phyloP scores from a whole-genome alignment of 208 protist genomes.

The Acanthamoeba pearcei region DNA sequence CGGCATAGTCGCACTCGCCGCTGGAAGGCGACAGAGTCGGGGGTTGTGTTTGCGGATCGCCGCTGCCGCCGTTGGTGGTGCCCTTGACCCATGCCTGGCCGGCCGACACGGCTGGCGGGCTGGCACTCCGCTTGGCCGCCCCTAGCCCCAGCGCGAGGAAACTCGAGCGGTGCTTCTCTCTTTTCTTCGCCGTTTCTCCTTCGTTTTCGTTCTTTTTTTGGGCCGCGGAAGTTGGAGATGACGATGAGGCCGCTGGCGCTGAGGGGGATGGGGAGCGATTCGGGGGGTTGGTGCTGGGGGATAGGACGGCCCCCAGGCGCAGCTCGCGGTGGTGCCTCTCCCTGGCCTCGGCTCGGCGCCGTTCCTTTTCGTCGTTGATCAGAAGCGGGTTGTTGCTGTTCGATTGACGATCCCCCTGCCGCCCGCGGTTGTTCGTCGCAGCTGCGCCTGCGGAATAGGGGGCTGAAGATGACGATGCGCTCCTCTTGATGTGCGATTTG shows the following conservation, averaged over 20 bases:
- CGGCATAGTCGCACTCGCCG: not conserved
- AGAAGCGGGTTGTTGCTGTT: not conserved
- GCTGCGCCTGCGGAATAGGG: not conserved
- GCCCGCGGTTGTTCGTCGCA: not conserved
- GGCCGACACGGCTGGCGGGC: not conserved
- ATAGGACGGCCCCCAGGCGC: not conserved
- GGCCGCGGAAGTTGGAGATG: not conserved
- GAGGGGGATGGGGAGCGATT: not conserved
- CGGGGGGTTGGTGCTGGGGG: not conserved
- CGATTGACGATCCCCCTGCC: not conserved
- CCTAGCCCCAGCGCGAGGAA: not conserved
- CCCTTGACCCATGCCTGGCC: not conserved
- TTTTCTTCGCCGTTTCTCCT: not conserved
- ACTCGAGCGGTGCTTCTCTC: not conserved
- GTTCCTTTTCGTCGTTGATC: not conserved
- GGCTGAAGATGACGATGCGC: not conserved
- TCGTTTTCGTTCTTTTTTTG: not conserved
- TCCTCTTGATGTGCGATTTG: conserved; percentile 2
- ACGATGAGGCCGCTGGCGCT: not conserved
- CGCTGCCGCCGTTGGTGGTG: not conserved
- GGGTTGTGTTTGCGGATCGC: not conserved
- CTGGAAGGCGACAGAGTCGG: not conserved
- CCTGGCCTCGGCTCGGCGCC: not conserved
- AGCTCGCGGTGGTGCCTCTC: conserved; percentile 1
- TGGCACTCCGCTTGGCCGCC: not conserved